Conservation (phyloP, 768 basidiomycete genomes). For the Mycena alexandri region DNA sequence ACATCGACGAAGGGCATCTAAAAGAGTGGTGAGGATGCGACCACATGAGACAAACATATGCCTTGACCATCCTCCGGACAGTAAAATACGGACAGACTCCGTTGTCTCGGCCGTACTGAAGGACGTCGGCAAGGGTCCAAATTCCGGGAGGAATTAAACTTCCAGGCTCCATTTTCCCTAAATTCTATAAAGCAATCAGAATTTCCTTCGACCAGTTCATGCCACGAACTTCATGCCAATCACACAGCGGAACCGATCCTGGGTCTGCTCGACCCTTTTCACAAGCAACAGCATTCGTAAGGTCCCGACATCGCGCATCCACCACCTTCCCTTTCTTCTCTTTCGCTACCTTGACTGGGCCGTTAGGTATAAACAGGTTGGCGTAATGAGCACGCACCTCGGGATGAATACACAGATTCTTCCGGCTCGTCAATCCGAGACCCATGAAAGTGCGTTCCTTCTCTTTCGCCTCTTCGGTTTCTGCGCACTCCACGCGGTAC, state of each 20-base stretch:
- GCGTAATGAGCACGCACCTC: constrained; percentile 66
- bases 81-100: constrained; percentile 95
- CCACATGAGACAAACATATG: constrained; percentile 1
- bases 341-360: constrained; percentile 80
- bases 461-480: constrained; percentile 77
- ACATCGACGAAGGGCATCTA: constrained; percentile 97
- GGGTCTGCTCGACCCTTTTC: constrained; percentile 89
- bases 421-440: constrained; percentile 93
- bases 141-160: constrained; percentile 87
- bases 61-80: constrained; percentile 89
- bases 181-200: constrained; percentile 64
- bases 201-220: constrained; percentile 7
- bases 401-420: constrained; percentile 96
- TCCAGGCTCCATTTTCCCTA: constrained; percentile 86
- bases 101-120: constrained; percentile 88
- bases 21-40: constrained; percentile 25
- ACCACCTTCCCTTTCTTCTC: constrained; percentile 99
- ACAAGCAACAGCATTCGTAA: constrained; percentile 87
- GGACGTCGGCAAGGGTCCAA: constrained; percentile 94
- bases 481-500: constrained; percentile 82
- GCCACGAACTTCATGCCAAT: constrained; percentile 90
- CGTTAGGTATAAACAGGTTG: constrained; percentile 16
- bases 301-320: constrained; percentile 95
- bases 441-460: constrained; percentile 90
- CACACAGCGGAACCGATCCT: constrained; percentile 91